Base-by-base conservation (phyloP, 306 rosid genomes). In the Gastrolobium villosum region DNA sequence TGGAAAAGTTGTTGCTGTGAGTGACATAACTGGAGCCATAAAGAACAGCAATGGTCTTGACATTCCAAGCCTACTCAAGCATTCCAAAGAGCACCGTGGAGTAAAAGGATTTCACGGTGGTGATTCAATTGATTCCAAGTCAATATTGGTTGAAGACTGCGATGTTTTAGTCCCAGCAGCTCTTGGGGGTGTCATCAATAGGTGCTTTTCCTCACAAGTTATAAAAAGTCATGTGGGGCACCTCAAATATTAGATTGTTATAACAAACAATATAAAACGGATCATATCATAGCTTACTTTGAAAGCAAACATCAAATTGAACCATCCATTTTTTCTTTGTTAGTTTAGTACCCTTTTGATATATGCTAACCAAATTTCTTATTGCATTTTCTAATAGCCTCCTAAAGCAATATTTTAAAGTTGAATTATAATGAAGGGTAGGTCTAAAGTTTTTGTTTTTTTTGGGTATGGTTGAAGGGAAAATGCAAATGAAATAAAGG, bases 161-260 rank as follows among this genome's bases (percentile, higher is more conserved):
- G 99, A 92, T 80, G 90, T 95, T 86, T 89, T 95, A 70, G 74
- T 95, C 70, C 99, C 99, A 35, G 99, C 99, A 64, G 99, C 99
- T 76, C 98, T 95, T 28, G 99, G 99, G 45, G 99, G 99, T 62
- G 99, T 92, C 86, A 95, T 95, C 81, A 95, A 91, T 83, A 92
- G 87, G 96, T 91, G 36, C 50, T 81, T 77, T 62, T 72, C 76
- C 62, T 59, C 0, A 53, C 48, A 3, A 4, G 56, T 13, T 31
- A 69, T 41, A 57, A 37, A 39, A 70, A 53, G 31, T 31, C 41
- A 39, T 75, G 20, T 74, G 20, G 34, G 35, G 26, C 20, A 36
- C 53, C 49, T 46, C 53, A 9, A 54, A 35, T 43, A 49, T 55
- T n/a, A 3, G 26, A 41, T 43, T 52, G 8, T 36, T 34, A 50